Evolutionary conservation across 2,329 filamentous ascomycete species (phyloP).

Genomic region (Sporothrix schenckii): DNA sequence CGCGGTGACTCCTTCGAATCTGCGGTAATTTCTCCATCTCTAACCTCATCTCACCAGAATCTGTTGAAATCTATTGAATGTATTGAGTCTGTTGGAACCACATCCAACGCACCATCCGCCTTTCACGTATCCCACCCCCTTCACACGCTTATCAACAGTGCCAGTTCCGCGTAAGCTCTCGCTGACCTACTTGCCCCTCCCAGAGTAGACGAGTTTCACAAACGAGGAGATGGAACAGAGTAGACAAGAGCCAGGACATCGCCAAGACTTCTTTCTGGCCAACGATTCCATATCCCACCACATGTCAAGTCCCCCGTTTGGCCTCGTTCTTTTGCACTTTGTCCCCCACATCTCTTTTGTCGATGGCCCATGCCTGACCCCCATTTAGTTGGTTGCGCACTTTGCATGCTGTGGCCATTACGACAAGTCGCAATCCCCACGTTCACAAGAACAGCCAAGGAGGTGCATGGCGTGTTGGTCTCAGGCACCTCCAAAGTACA

Average conservation of each 20-base stretch:
- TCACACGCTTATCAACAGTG: background rate
- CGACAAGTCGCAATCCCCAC: background rate
- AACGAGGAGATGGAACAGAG: background rate
- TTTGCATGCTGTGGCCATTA: background rate
- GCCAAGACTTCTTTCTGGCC: background rate
- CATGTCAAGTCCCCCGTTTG: background rate
- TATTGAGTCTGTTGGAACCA: background rate
- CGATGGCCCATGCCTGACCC: background rate
- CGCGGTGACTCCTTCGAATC: constrained; percentile 5
- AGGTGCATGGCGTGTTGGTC: background rate
- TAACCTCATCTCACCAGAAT: background rate
- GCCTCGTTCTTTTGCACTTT: background rate
- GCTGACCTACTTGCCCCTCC: background rate
- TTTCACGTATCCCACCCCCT: background rate
- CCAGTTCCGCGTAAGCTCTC: background rate
- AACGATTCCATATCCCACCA: background rate
- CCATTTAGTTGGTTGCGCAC: background rate
- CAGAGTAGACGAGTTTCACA: background rate
- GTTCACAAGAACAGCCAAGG: background rate
- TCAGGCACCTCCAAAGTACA: background rate
- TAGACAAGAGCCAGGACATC: background rate
- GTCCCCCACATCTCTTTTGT: background rate
- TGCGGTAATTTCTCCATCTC: background rate
- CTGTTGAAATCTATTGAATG: background rate
- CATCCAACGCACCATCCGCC: background rate